Evolutionary conservation across 2,329 filamentous ascomycete genomes (phyloP).

Genomic region (Penicillium carneum): DNA sequence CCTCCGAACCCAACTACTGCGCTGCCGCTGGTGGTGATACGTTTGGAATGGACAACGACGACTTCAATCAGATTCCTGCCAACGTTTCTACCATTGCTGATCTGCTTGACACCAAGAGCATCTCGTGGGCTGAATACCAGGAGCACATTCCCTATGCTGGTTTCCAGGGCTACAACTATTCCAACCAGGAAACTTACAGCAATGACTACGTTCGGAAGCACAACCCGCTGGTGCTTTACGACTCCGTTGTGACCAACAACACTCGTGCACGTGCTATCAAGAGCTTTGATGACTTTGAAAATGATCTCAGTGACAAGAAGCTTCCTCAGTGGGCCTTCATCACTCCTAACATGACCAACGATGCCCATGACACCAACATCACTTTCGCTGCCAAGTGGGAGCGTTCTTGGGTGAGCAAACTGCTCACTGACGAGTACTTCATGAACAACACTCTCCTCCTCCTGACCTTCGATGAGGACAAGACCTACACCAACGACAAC

Average conservation of each 20-base stretch:
- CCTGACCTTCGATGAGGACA: slow-evolving; percentile 83
- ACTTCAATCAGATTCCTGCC: slow-evolving; percentile 63
- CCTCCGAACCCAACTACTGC: slow-evolving; percentile 78
- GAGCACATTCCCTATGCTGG: slow-evolving; percentile 79
- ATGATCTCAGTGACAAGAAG: slow-evolving; percentile 67
- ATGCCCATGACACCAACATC: slow-evolving; percentile 77
- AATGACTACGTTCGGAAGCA: slow-evolving; percentile 87
- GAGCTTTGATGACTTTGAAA: slow-evolving; percentile 73
- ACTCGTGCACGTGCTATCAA: slow-evolving; percentile 73
- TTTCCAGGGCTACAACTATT: slow-evolving; percentile 69
- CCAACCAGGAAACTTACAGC: slow-evolving; percentile 69
- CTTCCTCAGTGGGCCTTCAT: slow-evolving; percentile 73
- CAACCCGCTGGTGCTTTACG: slow-evolving; percentile 71
- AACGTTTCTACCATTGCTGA: slow-evolving; percentile 74
- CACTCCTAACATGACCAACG: slow-evolving; percentile 44
- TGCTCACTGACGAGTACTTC: slow-evolving; percentile 73
- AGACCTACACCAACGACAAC: slow-evolving; percentile 73
- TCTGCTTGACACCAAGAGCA: slow-evolving; percentile 68
- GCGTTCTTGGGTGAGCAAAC: slow-evolving; percentile 71
- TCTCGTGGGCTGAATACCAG: slow-evolving; percentile 76
- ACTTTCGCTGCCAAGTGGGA: slow-evolving; percentile 74
- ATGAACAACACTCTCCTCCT: slow-evolving; percentile 80
- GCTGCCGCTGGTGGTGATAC: slow-evolving; percentile 73
- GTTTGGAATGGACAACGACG: slow-evolving; percentile 74
- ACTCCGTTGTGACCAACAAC: slow-evolving; percentile 66